phyloP scores from a whole-genome alignment of 2,329 filamentous ascomycete species.

The Pyrenochaeta sp. region DNA sequence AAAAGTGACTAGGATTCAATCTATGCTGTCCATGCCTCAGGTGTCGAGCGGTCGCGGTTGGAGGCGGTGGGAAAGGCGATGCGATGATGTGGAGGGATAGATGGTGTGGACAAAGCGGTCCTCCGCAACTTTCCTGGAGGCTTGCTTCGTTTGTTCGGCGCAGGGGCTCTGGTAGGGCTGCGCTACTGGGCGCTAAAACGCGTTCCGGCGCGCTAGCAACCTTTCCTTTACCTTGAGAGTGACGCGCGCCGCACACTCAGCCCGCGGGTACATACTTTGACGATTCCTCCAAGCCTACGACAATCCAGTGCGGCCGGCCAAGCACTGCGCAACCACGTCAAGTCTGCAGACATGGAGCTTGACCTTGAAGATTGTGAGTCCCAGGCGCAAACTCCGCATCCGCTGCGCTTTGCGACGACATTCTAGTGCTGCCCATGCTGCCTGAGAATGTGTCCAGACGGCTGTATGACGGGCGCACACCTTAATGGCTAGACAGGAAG shows the following conservation, averaged over 20 bases:
- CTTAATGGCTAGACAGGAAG: background rate
- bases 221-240: slow-evolving; percentile 19
- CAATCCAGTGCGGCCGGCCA: background rate
- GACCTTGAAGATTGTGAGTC: slow-evolving; percentile 44
- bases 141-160: slow-evolving; percentile 12
- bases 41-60: background rate
- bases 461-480: background rate
- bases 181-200: slow-evolving; percentile 22
- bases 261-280: no score
- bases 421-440: background rate
- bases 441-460: background rate
- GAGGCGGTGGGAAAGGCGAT: slow-evolving; percentile 1
- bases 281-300: background rate
- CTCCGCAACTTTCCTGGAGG: slow-evolving; percentile 22
- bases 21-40: slow-evolving; percentile 26
- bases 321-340: slow-evolving; percentile 6
- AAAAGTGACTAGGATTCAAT: slow-evolving; percentile 17
- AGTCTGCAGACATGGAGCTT: slow-evolving; percentile 32
- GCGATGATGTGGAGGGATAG: slow-evolving; percentile 3
- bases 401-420: slow-evolving; percentile 1
- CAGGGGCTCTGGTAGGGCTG: slow-evolving; percentile 33
- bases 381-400: background rate
- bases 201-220: slow-evolving; percentile 30
- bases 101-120: slow-evolving; percentile 9
- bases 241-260: slow-evolving; percentile 2